Evolutionary conservation across 139 green algal genomes (phyloP), one percentile per base, ranked within the genome.

Genomic region (Zygnema cylindricum): DNA sequence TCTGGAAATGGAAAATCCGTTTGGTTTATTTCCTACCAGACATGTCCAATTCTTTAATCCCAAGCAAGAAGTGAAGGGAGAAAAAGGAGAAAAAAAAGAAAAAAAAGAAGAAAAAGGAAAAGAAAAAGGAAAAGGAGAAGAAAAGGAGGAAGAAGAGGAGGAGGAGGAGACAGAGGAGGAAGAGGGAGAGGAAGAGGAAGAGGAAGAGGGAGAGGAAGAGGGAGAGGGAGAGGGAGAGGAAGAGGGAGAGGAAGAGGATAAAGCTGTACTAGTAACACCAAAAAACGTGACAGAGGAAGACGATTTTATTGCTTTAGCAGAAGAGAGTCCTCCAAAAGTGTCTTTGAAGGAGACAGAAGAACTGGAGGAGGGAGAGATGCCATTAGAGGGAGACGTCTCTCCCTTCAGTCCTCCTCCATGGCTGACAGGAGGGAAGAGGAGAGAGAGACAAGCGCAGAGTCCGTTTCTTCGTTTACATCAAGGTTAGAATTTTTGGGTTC

Each of bases 131-230:
- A 16, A 7, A 63, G 49, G 49, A 7, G 49, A 63, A 63, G 16
- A 63, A 16, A 63, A 16, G 7, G 49, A 16, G 49, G 16, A 16
- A 63, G 49, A 7, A 63, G 49, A 63, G 49, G 49, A 63, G 16
- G 49, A 63, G 49, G 16, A 25, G 49, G 7, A 16, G 16, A 63
- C 7, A 63, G 49, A 63, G 49, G 7, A 63, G 49, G 7, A 16
- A 63, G 49, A 63, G 49, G 16, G 33, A 84, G 77, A 33, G n/a
- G 41, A 39, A 84, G 77, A 84, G 55, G 77, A 3, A 84, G 77
- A 84, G 55, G 77, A 39, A 84, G 77, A 43, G 55, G n/a, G 33
- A 84, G 77, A 84, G 55, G 77, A 3, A 84, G 77, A 39, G 55
- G 77, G 30, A 49, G 30, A 33, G 30, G 32, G 7, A 84, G 77